Base-by-base conservation (phyloP, 495 filamentous ascomycete genomes). In the Penicillium paxilli region DNA sequence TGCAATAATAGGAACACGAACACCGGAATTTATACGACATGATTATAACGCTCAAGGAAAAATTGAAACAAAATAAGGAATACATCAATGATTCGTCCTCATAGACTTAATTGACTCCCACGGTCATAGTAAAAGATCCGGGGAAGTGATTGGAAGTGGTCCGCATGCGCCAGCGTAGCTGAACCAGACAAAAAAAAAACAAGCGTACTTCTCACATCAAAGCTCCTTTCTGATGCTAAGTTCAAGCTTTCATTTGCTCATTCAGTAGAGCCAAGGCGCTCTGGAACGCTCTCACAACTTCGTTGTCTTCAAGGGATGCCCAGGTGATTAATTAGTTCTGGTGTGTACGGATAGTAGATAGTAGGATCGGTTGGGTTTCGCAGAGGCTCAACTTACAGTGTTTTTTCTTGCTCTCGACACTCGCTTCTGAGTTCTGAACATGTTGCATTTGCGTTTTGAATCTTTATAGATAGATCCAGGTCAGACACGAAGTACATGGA, bases 271-370 rank as follows among this genome's bases (percentile, higher is more conserved):
- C 82, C 21, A 93, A 71, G 44, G 90, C 90, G 66, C 79, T 90
- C 63, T 92, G 82, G 62, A 94, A 94, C 24, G 90, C 90, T 58
- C 83, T 80, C 9, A 94, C 88, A 35, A 94, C 90, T 59, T 89
- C 81, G 38, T 77, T 75, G 62, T 91, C 88, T 91, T 59, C 30
- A 32, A n/a, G n/a, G n/a, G n/a, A n/a, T n/a, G n/a, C n/a, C n/a
- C n/a, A n/a, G n/a, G n/a, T n/a, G n/a, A n/a, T n/a, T n/a, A n/a
- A n/a, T n/a, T n/a, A n/a, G n/a, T n/a, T n/a, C n/a, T n/a, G n/a
- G n/a, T n/a, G n/a, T n/a, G n/a, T n/a, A n/a, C n/a, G n/a, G n/a
- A n/a, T n/a, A n/a, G n/a, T n/a, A n/a, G n/a, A n/a, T n/a, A n/a
- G n/a, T n/a, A n/a, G n/a, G n/a, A n/a, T n/a, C n/a, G n/a, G n/a